Conservation (phyloP, 352 stramenopile genomes). For the Thraustotheca clavata region DNA sequence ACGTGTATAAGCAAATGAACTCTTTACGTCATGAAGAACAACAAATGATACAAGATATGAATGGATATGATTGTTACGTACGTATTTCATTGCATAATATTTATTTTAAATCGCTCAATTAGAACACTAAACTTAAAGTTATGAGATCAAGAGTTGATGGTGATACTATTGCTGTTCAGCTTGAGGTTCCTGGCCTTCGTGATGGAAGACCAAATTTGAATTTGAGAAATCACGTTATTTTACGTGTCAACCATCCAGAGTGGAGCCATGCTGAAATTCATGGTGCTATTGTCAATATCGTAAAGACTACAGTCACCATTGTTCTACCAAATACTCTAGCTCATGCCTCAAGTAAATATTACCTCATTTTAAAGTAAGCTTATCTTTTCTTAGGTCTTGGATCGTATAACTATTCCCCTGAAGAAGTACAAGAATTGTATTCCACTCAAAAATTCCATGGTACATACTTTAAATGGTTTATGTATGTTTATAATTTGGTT, state of each 20-base stretch:
- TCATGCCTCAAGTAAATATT: too few species aligned
- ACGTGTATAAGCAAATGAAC: background rate
- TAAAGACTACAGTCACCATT: background rate
- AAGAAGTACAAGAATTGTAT: background rate
- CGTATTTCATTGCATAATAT: background rate
- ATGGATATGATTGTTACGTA: constrained; percentile 1
- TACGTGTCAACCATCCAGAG: background rate
- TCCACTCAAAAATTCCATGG: background rate
- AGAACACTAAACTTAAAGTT: background rate
- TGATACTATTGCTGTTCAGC: background rate
- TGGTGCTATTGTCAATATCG: background rate
- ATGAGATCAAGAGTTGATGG: background rate
- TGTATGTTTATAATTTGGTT: background rate
- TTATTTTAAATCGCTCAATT: background rate
- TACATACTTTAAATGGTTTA: background rate
- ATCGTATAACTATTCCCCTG: background rate
- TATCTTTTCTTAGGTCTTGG: background rate
- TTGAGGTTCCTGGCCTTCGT: background rate
- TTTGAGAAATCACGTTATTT: background rate
- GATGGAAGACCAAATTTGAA: background rate
- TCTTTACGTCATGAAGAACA: background rate
- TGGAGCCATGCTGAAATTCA: background rate
- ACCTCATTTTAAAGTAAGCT: background rate
- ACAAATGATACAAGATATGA: background rate
- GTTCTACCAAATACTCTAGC: background rate